Evolutionary conservation across 495 filamentous ascomycete species (phyloP).

Genomic region (Aspergillus sclerotioniger): DNA sequence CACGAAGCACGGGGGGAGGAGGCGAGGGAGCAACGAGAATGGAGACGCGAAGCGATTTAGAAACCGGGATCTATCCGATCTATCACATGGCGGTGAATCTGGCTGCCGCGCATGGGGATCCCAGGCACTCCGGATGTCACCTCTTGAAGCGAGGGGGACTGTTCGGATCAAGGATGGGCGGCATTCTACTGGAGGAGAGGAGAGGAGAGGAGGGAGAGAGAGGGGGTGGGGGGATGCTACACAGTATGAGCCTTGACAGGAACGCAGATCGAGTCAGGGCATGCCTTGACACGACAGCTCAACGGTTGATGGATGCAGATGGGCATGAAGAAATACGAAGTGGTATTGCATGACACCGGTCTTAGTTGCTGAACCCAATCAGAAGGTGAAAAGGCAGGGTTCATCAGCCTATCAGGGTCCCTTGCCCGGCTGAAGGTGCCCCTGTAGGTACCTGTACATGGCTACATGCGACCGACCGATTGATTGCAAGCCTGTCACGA

Average conservation of each 20-base stretch:
- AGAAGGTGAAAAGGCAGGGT: neutral
- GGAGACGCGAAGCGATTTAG: neutral
- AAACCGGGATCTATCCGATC: conserved; percentile 19
- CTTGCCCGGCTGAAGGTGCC: too few relatives aligned
- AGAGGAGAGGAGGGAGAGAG: neutral
- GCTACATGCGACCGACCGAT: neutral
- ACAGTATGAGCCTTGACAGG: neutral
- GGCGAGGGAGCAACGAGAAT: neutral
- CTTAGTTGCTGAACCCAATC: neutral
- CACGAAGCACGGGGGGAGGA: conserved; percentile 15
- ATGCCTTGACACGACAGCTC: neutral
- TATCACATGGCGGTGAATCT: conserved; percentile 25
- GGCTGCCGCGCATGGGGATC: conserved; percentile 13
- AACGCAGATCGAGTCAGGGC: neutral
- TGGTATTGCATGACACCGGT: conserved; percentile 6
- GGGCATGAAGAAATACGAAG: conserved; percentile 6
- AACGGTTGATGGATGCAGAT: neutral
- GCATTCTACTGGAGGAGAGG: neutral
- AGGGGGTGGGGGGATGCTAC: neutral
- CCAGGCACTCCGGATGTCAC: conserved; percentile 11
- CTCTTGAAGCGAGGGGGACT: conserved; percentile 9
- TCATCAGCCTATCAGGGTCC: neutral
- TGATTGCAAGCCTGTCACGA: neutral
- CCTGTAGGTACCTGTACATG: too few relatives aligned
- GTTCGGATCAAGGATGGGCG: neutral